phyloP scores from a whole-genome alignment of 1,284 basidiomycete species.

The Thelephora terrestris region DNA sequence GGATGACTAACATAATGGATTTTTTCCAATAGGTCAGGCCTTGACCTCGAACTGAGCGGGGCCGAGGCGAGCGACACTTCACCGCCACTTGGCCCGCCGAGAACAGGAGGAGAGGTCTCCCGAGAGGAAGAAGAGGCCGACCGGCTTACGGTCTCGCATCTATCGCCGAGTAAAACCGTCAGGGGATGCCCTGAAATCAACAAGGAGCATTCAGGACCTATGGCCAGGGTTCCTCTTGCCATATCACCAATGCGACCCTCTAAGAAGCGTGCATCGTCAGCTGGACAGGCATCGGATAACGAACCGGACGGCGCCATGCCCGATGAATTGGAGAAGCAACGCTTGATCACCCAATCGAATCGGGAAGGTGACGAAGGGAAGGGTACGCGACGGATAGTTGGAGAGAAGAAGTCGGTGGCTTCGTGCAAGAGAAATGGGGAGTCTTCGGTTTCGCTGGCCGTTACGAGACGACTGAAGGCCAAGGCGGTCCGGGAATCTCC shows the following conservation, averaged over 20 bases:
- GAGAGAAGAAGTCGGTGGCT: slow-evolving; percentile 7
- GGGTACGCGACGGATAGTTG: neutral
- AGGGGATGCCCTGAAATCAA: neutral
- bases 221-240: neutral
- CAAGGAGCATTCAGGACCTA: neutral
- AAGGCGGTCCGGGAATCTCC: neutral
- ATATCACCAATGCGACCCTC: slow-evolving; percentile 2
- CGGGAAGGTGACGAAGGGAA: slow-evolving; percentile 5
- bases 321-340: slow-evolving; percentile 11
- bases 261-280: slow-evolving; percentile 3
- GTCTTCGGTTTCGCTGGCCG: neutral
- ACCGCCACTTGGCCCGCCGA: too few relatives aligned
- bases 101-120: too few relatives aligned
- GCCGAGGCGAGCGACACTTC: too few relatives aligned
- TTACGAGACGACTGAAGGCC: neutral
- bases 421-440: slow-evolving; percentile 15
- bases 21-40: too few relatives aligned
- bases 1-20: too few relatives aligned
- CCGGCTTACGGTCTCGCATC: slow-evolving; percentile 13
- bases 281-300: slow-evolving; percentile 1
- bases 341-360: slow-evolving; percentile 12
- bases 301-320: neutral
- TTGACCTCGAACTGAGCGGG: too few relatives aligned
- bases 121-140: neutral
- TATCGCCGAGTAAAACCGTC: slow-evolving; percentile 12